Base-by-base conservation (phyloP, 768 basidiomycete species). In the Exidia glandulosa region DNA sequence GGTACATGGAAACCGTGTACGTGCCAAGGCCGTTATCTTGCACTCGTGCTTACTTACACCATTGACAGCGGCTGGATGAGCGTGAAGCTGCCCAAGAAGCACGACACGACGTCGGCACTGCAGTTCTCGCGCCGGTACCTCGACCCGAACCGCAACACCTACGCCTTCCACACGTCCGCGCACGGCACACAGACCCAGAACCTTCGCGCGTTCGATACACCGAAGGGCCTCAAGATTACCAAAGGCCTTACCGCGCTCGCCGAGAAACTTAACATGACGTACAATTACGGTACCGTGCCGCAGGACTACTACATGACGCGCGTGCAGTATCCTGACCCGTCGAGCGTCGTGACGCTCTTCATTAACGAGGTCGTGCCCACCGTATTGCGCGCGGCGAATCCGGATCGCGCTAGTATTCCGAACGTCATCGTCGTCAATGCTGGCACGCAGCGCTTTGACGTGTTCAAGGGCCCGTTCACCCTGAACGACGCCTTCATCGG, bases 1-100 rank as follows among this genome's bases (percentile, higher is more conserved):
- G 90, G 27, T 95, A 94, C 68, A 88, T 95, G 86, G 94, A 96
- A 73, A 96, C 93, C 10, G 75, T 94, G 41, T 45, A 19, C 9
- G 41, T 19, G 16, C n/a, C n/a, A n/a, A n/a, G n/a, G n/a, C n/a
- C 19, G 41, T 3, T 45, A 6, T 23, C 41, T 45, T 14, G 12
- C 23, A 5, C 41, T 45, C 12, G 41, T 19, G 41, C 19, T 19
- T 19, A 6, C 9, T 45, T 14, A 45, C 16, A 19, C 12, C n/a
- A 13, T 45, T 23, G 41, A 19, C 41, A 45, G 41, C 58, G n/a
- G 25, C n/a, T 50, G 16, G 32, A 12, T 64, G 81, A 81, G 77
- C 57, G 79, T 77, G 1, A 77, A 85, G 50, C 71, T 84, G 31
- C 41, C 41, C 10, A 74, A 76, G 41, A 64, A 74, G 27, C 68